Base-by-base conservation (phyloP, 306 rosid genomes). In the Lathyrus sativus region DNA sequence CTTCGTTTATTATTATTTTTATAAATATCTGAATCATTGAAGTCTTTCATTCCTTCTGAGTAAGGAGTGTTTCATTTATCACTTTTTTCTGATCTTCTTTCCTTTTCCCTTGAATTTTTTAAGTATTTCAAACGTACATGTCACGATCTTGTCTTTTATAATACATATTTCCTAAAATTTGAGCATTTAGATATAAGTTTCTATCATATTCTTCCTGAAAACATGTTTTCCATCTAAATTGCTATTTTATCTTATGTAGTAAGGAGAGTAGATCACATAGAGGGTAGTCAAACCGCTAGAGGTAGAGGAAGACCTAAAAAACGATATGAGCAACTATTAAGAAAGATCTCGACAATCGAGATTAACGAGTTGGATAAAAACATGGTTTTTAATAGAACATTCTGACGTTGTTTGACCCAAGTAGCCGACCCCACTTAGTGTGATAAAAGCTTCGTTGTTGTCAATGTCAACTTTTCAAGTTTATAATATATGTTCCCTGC, bases 181-280 rank as follows among this genome's bases (percentile, higher is more conserved):
- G 17, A 2, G 19, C 62, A 6, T 5, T 53, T 39, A 29, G 41
- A 29, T 57, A 13, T 57, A 57, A 10, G 14, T 72, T 51, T 68
- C 74, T 43, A 33, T 50, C 56, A 7, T 22, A 11, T 41, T 33
- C 65, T 24, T 28, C 44, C 65, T 56, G 41, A 48, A 42, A 66
- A 28, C 28, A 35, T 71, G 39, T 15, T 72, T 70, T 67, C 64
- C 58, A 48, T 67, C 65, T 54, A 58, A 15, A 68, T 51, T 68
- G 51, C 14, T 37, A 53, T 43, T 57, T 8, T 44, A 24, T 62
- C 31, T 31, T 24, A 29, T 56, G 41, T 50, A 33, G 2, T 33
- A 6, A 33, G 8, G 38, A 6, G 38, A 33, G 38, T 33, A 33
- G 8, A 33, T 33, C 38, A 33, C 5, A 33, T 33, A 6, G 38